phyloP scores from a whole-genome alignment of 257 asterid genomes.

The Solanum arcanum region DNA sequence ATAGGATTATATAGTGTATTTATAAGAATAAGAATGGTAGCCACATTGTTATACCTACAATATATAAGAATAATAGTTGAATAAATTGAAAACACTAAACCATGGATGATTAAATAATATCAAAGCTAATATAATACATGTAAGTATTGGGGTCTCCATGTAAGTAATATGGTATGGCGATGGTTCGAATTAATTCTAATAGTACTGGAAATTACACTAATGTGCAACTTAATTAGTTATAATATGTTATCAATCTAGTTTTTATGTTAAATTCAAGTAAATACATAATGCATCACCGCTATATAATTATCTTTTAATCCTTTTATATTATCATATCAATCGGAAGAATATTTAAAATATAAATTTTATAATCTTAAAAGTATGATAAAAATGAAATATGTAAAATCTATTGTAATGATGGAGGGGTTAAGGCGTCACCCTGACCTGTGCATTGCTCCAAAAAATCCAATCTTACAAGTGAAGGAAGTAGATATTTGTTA shows the following conservation, averaged over 20 bases:
- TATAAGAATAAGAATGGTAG: not conserved
- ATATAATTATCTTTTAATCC: no score
- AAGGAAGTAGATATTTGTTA: not conserved
- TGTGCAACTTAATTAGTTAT: not conserved
- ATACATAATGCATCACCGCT: not conserved
- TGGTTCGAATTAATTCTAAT: not conserved
- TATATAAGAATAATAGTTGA: not conserved
- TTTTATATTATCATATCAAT: no score
- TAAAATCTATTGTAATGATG: not conserved
- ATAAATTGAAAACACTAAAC: no score
- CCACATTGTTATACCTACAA: not conserved
- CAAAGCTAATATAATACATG: not conserved
- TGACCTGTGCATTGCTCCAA: not conserved
- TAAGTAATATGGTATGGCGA: not conserved
- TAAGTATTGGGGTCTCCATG: not conserved
- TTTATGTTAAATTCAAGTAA: no score
- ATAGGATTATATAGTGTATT: not conserved
- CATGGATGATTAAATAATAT: not conserved
- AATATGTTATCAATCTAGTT: no score
- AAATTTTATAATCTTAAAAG: not conserved
- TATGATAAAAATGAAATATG: not conserved
- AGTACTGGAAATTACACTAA: no score
- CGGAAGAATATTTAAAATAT: not conserved
- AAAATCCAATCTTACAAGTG: not conserved
- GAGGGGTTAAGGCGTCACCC: not conserved